These are phyloP conservation scores for Phenoliferia sp. DNA, from an alignment of 1,284 basidiomycete genomes.

Conservation along the genomic window DNA sequence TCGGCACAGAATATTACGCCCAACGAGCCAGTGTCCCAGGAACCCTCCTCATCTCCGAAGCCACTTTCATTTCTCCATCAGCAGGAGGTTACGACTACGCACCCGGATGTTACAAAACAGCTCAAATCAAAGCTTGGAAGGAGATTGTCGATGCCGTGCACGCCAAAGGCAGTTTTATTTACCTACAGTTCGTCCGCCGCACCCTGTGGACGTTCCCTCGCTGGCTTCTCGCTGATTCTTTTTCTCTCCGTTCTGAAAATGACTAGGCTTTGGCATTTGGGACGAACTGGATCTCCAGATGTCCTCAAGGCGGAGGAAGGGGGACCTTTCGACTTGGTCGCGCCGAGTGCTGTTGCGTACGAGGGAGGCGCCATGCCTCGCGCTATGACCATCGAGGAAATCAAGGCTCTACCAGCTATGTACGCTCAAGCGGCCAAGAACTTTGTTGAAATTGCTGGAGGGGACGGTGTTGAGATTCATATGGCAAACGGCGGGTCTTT, in stretches of 20 bases:
- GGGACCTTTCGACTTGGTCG: constrained; percentile 41
- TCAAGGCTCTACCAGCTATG: constrained; percentile 45
- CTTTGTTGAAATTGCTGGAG: constrained; percentile 55
- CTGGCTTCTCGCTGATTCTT: too few species aligned
- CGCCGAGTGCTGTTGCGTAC: constrained; percentile 38
- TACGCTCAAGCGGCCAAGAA: constrained; percentile 52
- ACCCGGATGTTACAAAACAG: constrained; percentile 49
- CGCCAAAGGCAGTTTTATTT: constrained; percentile 49
- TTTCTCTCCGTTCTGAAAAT: too few species aligned
- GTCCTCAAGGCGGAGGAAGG: constrained; percentile 15
- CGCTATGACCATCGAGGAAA: constrained; percentile 35
- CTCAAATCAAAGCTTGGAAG: constrained; percentile 51
- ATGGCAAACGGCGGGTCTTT: constrained; percentile 37
- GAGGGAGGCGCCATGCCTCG: constrained; percentile 38
- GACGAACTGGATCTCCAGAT: not conserved
- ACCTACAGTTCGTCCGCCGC: constrained; percentile 42
- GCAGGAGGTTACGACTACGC: constrained; percentile 41
- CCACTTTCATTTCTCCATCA: constrained; percentile 7
- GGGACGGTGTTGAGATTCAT: constrained; percentile 57
- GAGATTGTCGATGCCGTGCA: constrained; percentile 47
- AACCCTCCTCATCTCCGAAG: constrained; percentile 50
- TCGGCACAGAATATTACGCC: constrained; percentile 44
- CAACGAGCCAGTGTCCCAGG: constrained; percentile 44
- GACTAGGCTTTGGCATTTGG: constrained; percentile 34
- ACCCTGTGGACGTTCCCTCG: constrained; percentile 54